Conservation (phyloP, 768 basidiomycete genomes). For the Termitomyces sp. region DNA sequence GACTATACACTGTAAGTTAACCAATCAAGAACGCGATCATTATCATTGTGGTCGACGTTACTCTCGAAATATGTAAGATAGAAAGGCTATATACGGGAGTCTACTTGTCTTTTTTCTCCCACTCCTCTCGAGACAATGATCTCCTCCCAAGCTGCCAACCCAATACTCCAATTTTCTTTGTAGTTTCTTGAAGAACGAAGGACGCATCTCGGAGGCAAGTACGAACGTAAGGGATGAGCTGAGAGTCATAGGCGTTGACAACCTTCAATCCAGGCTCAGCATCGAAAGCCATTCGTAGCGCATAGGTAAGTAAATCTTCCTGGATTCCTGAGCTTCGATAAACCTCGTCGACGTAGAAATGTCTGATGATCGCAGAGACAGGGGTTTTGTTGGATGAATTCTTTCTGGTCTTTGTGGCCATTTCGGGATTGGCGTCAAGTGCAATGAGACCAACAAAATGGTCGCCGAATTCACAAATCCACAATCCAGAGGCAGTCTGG, state of each 20-base stretch:
- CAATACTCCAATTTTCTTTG: slow-evolving; percentile 48
- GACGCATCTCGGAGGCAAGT: slow-evolving; percentile 41
- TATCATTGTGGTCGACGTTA: too few species aligned
- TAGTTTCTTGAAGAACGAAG: slow-evolving; percentile 45
- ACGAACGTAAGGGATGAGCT: slow-evolving; percentile 51
- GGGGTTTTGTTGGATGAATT: slow-evolving; percentile 28
- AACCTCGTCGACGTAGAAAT: slow-evolving; percentile 68
- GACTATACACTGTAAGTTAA: background rate
- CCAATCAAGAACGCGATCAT: background rate
- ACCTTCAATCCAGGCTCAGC: slow-evolving; percentile 36
- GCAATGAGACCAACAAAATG: slow-evolving; percentile 68
- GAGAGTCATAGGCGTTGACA: slow-evolving; percentile 45
- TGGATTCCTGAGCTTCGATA: slow-evolving; percentile 59
- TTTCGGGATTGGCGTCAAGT: slow-evolving; percentile 56
- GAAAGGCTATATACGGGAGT: background rate
- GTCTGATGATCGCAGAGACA: slow-evolving; percentile 63
- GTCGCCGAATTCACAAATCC: slow-evolving; percentile 59
- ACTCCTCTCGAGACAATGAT: slow-evolving; percentile 41
- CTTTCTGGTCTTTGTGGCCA: slow-evolving; percentile 20
- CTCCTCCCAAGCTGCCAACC: slow-evolving; percentile 51
- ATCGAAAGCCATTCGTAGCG: slow-evolving; percentile 55
- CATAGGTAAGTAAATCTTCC: slow-evolving; percentile 62
- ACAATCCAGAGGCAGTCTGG: slow-evolving; percentile 64
- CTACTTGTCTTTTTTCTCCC: slow-evolving; percentile 33
- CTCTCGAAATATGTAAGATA: background rate